Evolutionary conservation across 2,329 filamentous ascomycete species (phyloP), one percentile per base, ranked within the genome.

Genomic region (Apiospora kogelbergensis): DNA sequence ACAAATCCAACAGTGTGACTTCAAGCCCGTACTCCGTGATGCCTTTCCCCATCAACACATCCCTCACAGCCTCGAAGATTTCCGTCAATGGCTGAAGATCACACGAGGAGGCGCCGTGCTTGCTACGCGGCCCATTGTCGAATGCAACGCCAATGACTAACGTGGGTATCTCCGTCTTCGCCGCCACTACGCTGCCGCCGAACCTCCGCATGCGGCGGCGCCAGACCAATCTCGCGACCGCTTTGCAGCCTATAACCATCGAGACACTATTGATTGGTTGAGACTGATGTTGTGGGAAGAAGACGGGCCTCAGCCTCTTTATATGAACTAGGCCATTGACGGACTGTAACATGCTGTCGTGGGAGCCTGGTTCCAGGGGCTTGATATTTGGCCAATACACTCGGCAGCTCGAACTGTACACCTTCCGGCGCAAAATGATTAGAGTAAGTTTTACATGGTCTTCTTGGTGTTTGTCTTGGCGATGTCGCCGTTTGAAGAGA

Each of bases 21-120:
- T 65, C 63, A 10, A 65, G 63, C 13, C 41, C 63, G n/a, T 45
- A 65, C 17, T 45, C 63, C 5, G 41, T 65, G 24, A 65, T 37
- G 24, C 41, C 63, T 6, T 33, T 30, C 22, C n/a, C 41, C 22
- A 33, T 24, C 41, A 65, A 33, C 2, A n/a, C 41, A 5, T 65
- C 63, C 15, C 41, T 26, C 7, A 65, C 41, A n/a, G 41, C 63
- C 63, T n/a, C 24, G 13, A 44, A 65, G 6, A 65, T 65, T n/a
- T 45, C 63, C 33, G 5, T n/a, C 63, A 65, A 30, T 13, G 63
- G 33, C 17, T n/a, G 41, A 4, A 24, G 41, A 22, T 65, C 30
- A 15, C 17, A n/a, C 22, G 33, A 6, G 10, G 13, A 13, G 24
- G 40, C 13, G 6, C 40, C 17, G 20, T 17, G 24, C 3, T n/a